Evolutionary conservation across 208 protist genomes (phyloP), one percentile per base, ranked within the genome.

Genomic region (Trypanosoma melophagium): DNA sequence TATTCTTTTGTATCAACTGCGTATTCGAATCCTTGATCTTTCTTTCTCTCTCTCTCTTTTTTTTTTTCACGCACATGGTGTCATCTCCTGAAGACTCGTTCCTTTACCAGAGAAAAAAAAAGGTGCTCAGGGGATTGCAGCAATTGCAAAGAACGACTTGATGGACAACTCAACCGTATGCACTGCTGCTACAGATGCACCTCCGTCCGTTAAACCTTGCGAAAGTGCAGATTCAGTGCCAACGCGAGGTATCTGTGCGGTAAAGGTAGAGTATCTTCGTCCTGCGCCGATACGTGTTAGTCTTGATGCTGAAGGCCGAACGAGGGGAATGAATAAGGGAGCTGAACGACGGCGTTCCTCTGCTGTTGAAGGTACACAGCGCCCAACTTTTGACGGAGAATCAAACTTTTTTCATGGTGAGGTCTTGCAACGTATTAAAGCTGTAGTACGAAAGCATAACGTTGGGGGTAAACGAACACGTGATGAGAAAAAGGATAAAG

Each of bases 271-370:
- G 61, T 92, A 85, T 79, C 71, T 81, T 50, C 77, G 79, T 9
- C 70, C 74, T 7, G 85, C 81, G 3, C 85, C 77, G n/a, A 75
- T 71, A 17, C 81, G 77, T 44, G 79, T 90, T 31, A 80, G 64
- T 28, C 76, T 91, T 38, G 82, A 90, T 60, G 74, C 68, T 3
- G 83, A 88, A 41, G 84, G 83, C 7, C 79, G 80, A 50, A 87
- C 82, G 35, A 76, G 84, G 13, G 89, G 89, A 44, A 92, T 92
- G 89, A 95, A 95, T 74, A 92, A 86, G 40, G 86, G 86, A 9
- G 64, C 65, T 4, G 89, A 87, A 16, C 77, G 83, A 10, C 69
- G 81, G 73, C 77, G 74, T 54, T 91, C 70, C 1, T 64, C 59
- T 53, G 49, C 61, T 31, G 82, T 84, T 31, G 61, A 69, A 35